Evolutionary conservation across 2,329 filamentous ascomycete species (phyloP), one percentile per base, ranked within the genome.

Genomic region (Xylariales sp.): DNA sequence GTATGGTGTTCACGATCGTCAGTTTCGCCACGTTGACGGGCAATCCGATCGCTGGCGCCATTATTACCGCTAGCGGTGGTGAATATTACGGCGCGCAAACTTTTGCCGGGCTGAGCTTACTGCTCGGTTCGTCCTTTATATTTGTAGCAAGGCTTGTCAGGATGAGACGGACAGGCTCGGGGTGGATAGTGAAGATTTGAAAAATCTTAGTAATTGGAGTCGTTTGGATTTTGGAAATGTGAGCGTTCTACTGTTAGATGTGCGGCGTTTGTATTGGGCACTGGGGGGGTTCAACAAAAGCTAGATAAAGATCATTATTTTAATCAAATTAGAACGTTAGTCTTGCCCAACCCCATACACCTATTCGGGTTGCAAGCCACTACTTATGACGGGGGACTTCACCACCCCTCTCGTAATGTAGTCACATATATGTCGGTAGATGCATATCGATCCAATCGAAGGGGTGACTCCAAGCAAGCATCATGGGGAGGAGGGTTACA

Each of bases 1-100:
- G 87, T 54, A 88, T 89, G 86, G 80, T 83, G 0, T 88, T 89
- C 53, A 86, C 84, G 0, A 83, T 87, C 57, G 83, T 83, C 67
- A 86, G 84, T 69, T 84, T 87, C 55, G 83, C 84, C 1, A 81
- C 82, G n/a, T 76, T 88, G 41, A 84, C 81, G 0, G 86, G 85
- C 0, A 83, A 84, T 16, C 85, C 85, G 0, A 83, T 87, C 30
- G 82, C 82, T 0, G 86, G 85, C 0, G 83, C 83, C 1, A 80
- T 87, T 18, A 82, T 87, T 45, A 77, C 81, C 1, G 78, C 78
- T 0, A 69, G 75, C 36, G 80, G 75, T 0, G 84, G 83, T 0
- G 74, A 71, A 5, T 87, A 85, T 52, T 71, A 75, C 6, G 85
- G 83, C 0, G 84, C 85, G 5, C 85, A 87, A 76, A 75, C 73